These are phyloP conservation scores for Emmonsiellopsis sp. DNA, from an alignment of 2,329 filamentous ascomycete genomes.

Conservation along the genomic window DNA sequence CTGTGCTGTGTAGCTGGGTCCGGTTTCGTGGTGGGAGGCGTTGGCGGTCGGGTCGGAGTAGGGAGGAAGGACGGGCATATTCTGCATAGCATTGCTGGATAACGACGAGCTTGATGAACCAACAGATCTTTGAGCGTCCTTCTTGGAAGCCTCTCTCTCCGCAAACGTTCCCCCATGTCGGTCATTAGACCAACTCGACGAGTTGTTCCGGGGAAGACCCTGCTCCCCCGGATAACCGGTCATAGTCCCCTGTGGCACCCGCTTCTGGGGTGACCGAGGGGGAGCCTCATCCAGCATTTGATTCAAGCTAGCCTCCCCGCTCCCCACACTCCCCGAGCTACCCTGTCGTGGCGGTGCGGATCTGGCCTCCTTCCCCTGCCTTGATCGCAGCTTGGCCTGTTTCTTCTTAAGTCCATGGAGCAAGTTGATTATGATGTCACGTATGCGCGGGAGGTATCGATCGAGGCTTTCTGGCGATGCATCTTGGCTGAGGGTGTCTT, in stretches of 20 bases:
- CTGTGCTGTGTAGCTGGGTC: slow-evolving; percentile 3
- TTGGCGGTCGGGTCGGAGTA: slow-evolving; percentile 39
- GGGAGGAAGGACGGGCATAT: slow-evolving; percentile 62
- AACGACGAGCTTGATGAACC: slow-evolving; percentile 16
- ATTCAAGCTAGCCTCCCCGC: slow-evolving; percentile 35
- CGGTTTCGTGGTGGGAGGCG: slow-evolving; percentile 17
- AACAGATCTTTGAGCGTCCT: slow-evolving; percentile 28
- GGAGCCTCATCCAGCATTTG: slow-evolving; percentile 34
- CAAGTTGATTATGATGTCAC: slow-evolving; percentile 97
- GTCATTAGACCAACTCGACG: slow-evolving; percentile 18
- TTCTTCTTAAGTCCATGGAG: slow-evolving; percentile 95
- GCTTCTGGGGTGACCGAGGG: slow-evolving; percentile 24
- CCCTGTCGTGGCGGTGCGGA: slow-evolving; percentile 29
- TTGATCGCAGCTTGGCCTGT: slow-evolving; percentile 70
- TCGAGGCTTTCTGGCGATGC: slow-evolving; percentile 89
- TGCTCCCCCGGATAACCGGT: slow-evolving; percentile 28
- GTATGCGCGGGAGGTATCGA: slow-evolving; percentile 83
- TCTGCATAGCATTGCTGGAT: slow-evolving; percentile 69
- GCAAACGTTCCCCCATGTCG: slow-evolving; percentile 22
- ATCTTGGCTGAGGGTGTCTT: slow-evolving; percentile 93
- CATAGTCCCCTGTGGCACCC: slow-evolving; percentile 27
- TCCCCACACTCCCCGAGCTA: slow-evolving; percentile 39
- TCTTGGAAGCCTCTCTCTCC: slow-evolving; percentile 30
- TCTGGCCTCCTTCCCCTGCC: slow-evolving; percentile 40
- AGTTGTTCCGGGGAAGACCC: slow-evolving; percentile 13